Base-by-base conservation (phyloP, 2,329 filamentous ascomycete species). In the Phialophora expanda region DNA sequence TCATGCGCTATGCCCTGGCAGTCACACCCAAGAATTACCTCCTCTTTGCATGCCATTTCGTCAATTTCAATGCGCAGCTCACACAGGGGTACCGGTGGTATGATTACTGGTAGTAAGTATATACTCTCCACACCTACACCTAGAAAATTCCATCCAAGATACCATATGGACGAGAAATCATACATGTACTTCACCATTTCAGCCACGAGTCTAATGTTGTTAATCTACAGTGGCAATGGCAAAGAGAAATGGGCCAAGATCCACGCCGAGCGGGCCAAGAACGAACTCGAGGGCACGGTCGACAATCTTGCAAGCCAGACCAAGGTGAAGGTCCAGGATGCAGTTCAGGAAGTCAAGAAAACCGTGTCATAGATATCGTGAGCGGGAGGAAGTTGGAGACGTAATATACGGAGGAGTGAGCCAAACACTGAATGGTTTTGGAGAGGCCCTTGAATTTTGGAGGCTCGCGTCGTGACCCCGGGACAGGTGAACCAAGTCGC, bases 1-100 rank as follows among this genome's bases (percentile, higher is more conserved):
- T 89, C 80, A 88, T 88, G 86, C 86, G 87, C 75, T 89, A 89
- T 79, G 79, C 87, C 65, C 76, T 89, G 68, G 87, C 87, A 67
- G 86, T 89, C 64, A 80, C 80, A 17, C 87, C 87, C 48, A 82
- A 81, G 73, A 89, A 89, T 80, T 89, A 88, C 80, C 85, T 89
- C 70, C 85, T 89, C 63, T 89, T 89, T 77, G 87, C 84, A 70
- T 89, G 87, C 80, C 87, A 89, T 77, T 78, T 85, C 67, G 83
- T 88, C 78, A 89, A 89, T 79, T 89, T 87, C 77, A 78, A 77
- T 70, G 85, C 85, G 54, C 87, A 89, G 77, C 70, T 80, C 53
- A 84, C 83, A 34, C 87, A 89, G 75, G 86, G 82, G 22, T 88
- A 88, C 78, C 81, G 87, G 62, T 89, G 86, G 74, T 68, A 87